Conservation (phyloP, 2,329 filamentous ascomycete species). For the Alternaria triticimaculans region DNA sequence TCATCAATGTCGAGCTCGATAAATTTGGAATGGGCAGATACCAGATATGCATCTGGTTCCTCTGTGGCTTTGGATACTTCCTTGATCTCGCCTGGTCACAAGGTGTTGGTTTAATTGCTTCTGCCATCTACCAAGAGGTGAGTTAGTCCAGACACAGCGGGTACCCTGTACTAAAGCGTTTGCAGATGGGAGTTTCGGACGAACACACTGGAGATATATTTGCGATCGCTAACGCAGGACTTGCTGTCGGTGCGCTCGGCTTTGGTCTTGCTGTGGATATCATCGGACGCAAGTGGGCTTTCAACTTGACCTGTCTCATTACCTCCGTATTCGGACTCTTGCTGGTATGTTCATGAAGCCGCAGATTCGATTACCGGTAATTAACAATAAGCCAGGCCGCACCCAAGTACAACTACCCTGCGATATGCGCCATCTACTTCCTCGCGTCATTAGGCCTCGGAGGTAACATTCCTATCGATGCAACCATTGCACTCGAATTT, state of each 20-base stretch:
- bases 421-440: constrained; percentile 39
- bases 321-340: constrained; percentile 35
- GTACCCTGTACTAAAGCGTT: background rate
- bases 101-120: constrained; percentile 35
- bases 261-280: constrained; percentile 37
- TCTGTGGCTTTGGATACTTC: constrained; percentile 42
- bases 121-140: constrained; percentile 41
- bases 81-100: constrained; percentile 41
- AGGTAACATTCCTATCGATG: constrained; percentile 40
- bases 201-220: constrained; percentile 33
- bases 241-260: constrained; percentile 35
- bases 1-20: constrained; percentile 39
- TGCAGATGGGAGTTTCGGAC: constrained; percentile 22
- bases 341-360: constrained; percentile 14
- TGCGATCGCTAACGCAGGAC: constrained; percentile 37
- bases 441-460: constrained; percentile 34
- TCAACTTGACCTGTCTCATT: constrained; percentile 38
- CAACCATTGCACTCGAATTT: constrained; percentile 36
- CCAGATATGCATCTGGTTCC: constrained; percentile 42
- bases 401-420: constrained; percentile 38
- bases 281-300: constrained; percentile 38
- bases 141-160: background rate
- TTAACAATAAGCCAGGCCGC: constrained; percentile 26
- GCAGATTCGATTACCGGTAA: background rate
- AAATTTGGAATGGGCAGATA: constrained; percentile 39